phyloP scores from a whole-genome alignment of 805 yeast genomes.

The Cyberlindnera petersonii region DNA sequence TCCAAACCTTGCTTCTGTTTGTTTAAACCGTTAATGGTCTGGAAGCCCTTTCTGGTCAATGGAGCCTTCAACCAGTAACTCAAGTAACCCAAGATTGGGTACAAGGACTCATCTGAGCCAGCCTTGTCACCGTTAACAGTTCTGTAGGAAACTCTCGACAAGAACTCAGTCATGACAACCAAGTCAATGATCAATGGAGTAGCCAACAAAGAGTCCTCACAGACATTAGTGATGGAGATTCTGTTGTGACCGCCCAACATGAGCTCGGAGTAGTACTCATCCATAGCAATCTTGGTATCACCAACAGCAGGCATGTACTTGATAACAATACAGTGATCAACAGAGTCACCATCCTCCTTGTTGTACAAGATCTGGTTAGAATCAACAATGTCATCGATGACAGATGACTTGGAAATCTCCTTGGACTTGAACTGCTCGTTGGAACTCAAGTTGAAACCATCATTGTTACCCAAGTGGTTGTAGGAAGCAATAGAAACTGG shows the following conservation, averaged over 20 bases:
- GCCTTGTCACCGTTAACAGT: constrained; percentile 40
- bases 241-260: constrained; percentile 98
- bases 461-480: constrained; percentile 95
- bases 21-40: constrained; percentile 89
- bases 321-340: constrained; percentile 94
- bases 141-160: constrained; percentile 79
- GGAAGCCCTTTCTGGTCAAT: constrained; percentile 83
- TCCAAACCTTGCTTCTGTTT: constrained; percentile 92
- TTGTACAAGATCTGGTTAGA: constrained; percentile 83
- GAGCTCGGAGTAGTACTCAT: constrained; percentile 92
- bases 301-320: constrained; percentile 93
- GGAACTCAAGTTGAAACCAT: constrained; percentile 87
- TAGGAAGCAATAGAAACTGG: constrained; percentile 93
- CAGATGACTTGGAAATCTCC: constrained; percentile 90
- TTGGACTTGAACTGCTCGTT: constrained; percentile 93
- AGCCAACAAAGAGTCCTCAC: constrained; percentile 93
- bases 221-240: constrained; percentile 88
- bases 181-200: constrained; percentile 92
- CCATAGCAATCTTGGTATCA: constrained; percentile 97
- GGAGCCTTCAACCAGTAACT: constrained; percentile 98
- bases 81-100: constrained; percentile 81
- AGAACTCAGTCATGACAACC: constrained; percentile 85
- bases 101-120: constrained; percentile 42
- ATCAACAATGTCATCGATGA: constrained; percentile 90
- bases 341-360: constrained; percentile 67